Evolutionary conservation across 73 alveolate genomes (phyloP), one percentile per base, ranked within the genome.

Genomic region (Paramecium biaurelia): DNA sequence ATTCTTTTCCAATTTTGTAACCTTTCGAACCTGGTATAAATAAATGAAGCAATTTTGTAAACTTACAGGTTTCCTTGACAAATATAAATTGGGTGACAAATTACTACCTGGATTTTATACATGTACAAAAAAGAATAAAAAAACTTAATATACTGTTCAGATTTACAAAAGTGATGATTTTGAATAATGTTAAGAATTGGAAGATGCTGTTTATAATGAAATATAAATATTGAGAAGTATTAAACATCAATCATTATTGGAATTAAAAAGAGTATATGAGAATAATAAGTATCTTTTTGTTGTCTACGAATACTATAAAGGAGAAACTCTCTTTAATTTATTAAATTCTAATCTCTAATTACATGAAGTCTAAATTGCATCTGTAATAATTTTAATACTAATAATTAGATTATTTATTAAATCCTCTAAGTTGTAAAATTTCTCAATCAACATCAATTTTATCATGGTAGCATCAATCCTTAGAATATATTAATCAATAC

Each of bases 151-250:
- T 24, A 79, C 90, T 26, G 90, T 79, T 15, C 23, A 79, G 30
- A 79, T 79, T 2, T 79, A 79, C 14, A 79, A 79, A 79, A 43
- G 28, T 14, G 90, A 79, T 43, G 90, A 79, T 47, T 79, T 79
- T 24, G 90, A 79, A 23, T 12, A 79, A 79, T 79, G 70, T 43
- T 38, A 79, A 79, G 90, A 79, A 79, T 45, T 79, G 18, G 90
- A 79, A 79, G 90, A 79, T 42, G 90, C 90, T 42, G 90, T 79
- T 26, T 47, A 79, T 23, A 79, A 79, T 79, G 90, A 79, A 45
- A 43, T 79, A 20, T 47, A 79, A 24, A 79, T 79, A 38, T 20
- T 79, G 28, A 79, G 90, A 42, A 30, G 63, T 23, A 79, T 79
- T 12, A 38, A 45, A 38, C 90, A 79, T 47, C 14, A 79, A 79